Base-by-base conservation (phyloP, 23 red algal genomes). In the Gracilaria caudata region DNA sequence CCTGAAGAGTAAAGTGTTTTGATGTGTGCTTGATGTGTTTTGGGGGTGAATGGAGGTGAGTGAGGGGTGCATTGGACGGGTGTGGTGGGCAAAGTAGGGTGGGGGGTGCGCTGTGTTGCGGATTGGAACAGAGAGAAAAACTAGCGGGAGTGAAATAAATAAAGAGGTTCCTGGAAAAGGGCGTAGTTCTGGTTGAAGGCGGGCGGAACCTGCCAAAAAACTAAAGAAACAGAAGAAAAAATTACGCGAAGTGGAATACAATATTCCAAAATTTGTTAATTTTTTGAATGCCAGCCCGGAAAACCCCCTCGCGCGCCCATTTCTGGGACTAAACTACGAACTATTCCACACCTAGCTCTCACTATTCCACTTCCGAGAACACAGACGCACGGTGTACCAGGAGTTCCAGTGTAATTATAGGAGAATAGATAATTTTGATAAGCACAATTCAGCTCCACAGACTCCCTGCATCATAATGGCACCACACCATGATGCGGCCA, bases 1-100 rank as follows among this genome's bases (percentile, higher is more conserved):
- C 49, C 49, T 53, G 25, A 29, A 60, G 57, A 60, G 57, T 60
- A 60, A 60, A 60, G 57, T 29, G 57, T 60, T 60, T 60, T 60
- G 49, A 17, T 53, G 49, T 53, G 49, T 53, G 49, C 49, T 53
- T 53, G 49, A 60, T 29, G 57, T 60, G 49, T 60, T 60, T 25
- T 60, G 11, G 25, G 21, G 57, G 25, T 60, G 57, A 60, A 28
- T 28, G 57, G 57, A 60, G 11, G 57, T 60, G 57, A 60, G 57
- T 60, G 57, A 60, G 57, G 21, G 57, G 25, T 28, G 23, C 11
- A 60, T 28, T 60, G 25, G 57, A 53, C 49, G 49, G 49, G 49
- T 53, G 49, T 17, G 49, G 49, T 53, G 49, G 49, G 49, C 49
- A 53, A 53, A 16, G 49, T 8, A n/a, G 49, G 49, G 49, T 53